phyloP scores from a whole-genome alignment of 2,329 filamentous ascomycete genomes.

The Lithohypha guttulata region DNA sequence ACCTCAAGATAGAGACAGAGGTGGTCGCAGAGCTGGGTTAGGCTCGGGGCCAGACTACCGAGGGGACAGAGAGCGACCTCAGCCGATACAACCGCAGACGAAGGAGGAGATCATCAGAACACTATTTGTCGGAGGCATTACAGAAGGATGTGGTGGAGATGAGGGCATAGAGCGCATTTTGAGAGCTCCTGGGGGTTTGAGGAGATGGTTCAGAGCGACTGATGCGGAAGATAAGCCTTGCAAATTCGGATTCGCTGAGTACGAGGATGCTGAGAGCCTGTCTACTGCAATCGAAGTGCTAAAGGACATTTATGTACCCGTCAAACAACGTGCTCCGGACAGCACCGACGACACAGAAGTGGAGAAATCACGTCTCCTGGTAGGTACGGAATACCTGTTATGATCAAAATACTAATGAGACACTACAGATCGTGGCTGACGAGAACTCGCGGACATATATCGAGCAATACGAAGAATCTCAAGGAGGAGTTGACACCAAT shows the following conservation, averaged over 20 bases:
- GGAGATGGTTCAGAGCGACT: constrained; percentile 72
- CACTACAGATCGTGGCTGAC: constrained; percentile 55
- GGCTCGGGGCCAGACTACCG: constrained; percentile 42
- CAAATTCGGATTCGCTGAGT: constrained; percentile 92
- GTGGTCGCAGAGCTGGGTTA: constrained; percentile 44
- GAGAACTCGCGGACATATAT: constrained; percentile 73
- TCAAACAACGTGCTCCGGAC: constrained; percentile 55
- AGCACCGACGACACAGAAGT: constrained; percentile 27
- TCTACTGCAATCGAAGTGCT: constrained; percentile 76
- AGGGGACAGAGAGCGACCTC: constrained; percentile 58
- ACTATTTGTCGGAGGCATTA: constrained; percentile 79
- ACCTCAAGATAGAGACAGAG: constrained; percentile 39
- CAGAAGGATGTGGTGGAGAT: constrained; percentile 65
- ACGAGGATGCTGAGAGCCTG: constrained; percentile 80
- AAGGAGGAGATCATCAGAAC: constrained; percentile 86
- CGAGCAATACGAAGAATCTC: constrained; percentile 63
- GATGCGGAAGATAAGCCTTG: constrained; percentile 71
- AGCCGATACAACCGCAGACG: constrained; percentile 66
- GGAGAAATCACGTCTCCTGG: constrained; percentile 56
- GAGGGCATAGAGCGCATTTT: constrained; percentile 70
- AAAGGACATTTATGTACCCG: constrained; percentile 68
- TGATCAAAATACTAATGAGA: constrained; percentile 18
- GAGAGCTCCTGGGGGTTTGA: constrained; percentile 62
- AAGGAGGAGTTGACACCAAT: constrained; percentile 51
- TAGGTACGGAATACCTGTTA: constrained; percentile 29